These are phyloP conservation scores for Ceratocystis papillata DNA, from an alignment of 2,329 filamentous ascomycete genomes.

Conservation along the genomic window DNA sequence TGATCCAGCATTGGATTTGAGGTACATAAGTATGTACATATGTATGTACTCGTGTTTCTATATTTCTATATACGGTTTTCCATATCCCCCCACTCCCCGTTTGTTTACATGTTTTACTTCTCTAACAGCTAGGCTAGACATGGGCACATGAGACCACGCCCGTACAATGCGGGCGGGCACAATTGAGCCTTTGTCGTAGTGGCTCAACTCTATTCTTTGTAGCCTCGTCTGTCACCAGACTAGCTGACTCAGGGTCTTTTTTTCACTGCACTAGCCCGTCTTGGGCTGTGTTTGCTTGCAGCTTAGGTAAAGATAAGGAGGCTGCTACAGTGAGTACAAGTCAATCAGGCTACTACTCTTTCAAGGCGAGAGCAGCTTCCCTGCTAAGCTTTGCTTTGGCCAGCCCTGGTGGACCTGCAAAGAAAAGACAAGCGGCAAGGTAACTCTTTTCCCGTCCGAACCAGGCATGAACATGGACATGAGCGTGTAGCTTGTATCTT, in stretches of 20 bases:
- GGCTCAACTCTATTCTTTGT: constrained; percentile 9
- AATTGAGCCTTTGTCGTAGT: background rate
- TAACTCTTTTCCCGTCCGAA: background rate
- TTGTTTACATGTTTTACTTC: background rate
- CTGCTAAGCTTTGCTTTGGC: background rate
- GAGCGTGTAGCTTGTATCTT: background rate
- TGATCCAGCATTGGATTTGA: background rate
- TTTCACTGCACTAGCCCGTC: background rate
- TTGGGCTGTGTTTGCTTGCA: background rate
- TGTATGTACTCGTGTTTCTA: background rate
- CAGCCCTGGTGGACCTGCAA: background rate
- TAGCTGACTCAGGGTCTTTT: background rate
- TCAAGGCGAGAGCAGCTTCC: no score
- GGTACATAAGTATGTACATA: constrained; percentile 5
- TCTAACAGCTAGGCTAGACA: background rate
- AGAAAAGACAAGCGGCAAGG: background rate
- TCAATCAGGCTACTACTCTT: background rate
- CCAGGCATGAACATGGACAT: background rate
- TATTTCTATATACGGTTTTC: background rate
- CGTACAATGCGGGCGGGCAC: background rate
- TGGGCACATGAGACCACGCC: background rate
- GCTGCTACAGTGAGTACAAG: background rate
- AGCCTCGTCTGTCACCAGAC: background rate
- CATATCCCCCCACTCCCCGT: background rate
- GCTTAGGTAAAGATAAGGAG: constrained; percentile 2